A percentile compares a stretch with the other conserved stretches of the same genome.
These are phyloP conservation scores for Marasmius oreades DNA, from an alignment of 1,284 basidiomycete genomes.

Conservation along the genomic window DNA sequence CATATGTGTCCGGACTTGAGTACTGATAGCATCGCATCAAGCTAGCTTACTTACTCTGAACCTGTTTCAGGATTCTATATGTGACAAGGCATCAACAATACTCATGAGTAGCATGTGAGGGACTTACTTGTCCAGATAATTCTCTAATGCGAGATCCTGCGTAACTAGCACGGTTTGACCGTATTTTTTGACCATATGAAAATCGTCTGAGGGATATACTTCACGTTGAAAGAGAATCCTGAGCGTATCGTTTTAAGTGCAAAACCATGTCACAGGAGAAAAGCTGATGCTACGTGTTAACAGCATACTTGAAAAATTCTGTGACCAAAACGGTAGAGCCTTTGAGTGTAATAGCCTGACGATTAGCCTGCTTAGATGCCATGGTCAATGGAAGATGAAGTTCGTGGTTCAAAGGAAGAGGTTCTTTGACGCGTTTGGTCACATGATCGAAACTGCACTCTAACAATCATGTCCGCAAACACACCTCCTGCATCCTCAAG, in stretches of 20 bases:
- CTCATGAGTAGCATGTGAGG: too few species aligned
- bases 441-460: conserved; percentile 16
- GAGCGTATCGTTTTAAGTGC: conserved; percentile 15
- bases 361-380: conserved; percentile 62
- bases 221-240: conserved; percentile 97
- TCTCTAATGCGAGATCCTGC: conserved; percentile 88
- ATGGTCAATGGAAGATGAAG: conserved; percentile 23
- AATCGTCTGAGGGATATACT: conserved; percentile 97
- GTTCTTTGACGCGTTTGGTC: conserved; percentile 9
- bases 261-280: conserved; percentile 1
- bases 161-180: conserved; percentile 95
- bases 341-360: conserved; percentile 88
- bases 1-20: conserved; percentile 12
- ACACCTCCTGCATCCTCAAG: conserved; percentile 41
- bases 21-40: conserved; percentile 3
- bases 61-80: conserved; percentile 90
- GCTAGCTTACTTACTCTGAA: conserved; percentile 63
- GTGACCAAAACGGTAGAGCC: conserved; percentile 95
- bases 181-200: conserved; percentile 99
- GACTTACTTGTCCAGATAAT: conserved; percentile 82
- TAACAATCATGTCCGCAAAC: conserved; percentile 32
- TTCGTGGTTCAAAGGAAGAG: not conserved
- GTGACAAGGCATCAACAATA: too few species aligned
- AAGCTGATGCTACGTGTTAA: conserved; percentile 75
- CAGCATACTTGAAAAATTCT: conserved; percentile 98